A percentile compares a stretch with the other conserved stretches of the same genome.
phyloP scores from a whole-genome alignment of 768 basidiomycete species.

The Mycena latifolia region DNA sequence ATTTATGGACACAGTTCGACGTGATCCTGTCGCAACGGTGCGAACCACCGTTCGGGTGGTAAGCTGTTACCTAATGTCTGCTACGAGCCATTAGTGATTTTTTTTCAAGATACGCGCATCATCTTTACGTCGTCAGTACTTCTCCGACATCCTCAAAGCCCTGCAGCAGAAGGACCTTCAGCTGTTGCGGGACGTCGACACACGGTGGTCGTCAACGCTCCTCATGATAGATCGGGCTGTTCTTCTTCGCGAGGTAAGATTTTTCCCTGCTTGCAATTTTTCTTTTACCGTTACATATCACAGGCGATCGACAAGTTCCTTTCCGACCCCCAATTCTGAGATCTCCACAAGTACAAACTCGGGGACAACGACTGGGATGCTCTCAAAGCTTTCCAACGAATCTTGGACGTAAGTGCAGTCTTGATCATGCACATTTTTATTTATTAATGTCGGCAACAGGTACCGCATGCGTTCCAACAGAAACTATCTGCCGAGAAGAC shows the following conservation, averaged over 20 bases:
- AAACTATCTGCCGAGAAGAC: constrained; percentile 38
- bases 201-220: constrained; percentile 47
- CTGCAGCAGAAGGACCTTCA: constrained; percentile 37
- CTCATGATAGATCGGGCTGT: constrained; percentile 46
- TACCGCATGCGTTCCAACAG: constrained; percentile 43
- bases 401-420: constrained; percentile 41
- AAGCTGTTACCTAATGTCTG: background rate
- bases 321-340: constrained; percentile 36
- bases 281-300: background rate
- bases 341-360: constrained; percentile 41
- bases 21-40: constrained; percentile 23
- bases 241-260: constrained; percentile 36
- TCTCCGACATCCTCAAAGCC: constrained; percentile 24
- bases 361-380: constrained; percentile 41
- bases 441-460: constrained; percentile 14
- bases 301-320: constrained; percentile 45
- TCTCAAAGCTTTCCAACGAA: constrained; percentile 37
- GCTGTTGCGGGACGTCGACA: constrained; percentile 45
- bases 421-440: background rate
- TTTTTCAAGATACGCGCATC: constrained; percentile 33
- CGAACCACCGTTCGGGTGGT: constrained; percentile 13
- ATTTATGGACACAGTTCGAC: background rate
- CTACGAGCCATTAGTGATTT: background rate
- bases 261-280: constrained; percentile 13
- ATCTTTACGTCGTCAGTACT: constrained; percentile 31